Conservation (phyloP, 2,329 filamentous ascomycete species). For the Colletotrichum truncatum region DNA sequence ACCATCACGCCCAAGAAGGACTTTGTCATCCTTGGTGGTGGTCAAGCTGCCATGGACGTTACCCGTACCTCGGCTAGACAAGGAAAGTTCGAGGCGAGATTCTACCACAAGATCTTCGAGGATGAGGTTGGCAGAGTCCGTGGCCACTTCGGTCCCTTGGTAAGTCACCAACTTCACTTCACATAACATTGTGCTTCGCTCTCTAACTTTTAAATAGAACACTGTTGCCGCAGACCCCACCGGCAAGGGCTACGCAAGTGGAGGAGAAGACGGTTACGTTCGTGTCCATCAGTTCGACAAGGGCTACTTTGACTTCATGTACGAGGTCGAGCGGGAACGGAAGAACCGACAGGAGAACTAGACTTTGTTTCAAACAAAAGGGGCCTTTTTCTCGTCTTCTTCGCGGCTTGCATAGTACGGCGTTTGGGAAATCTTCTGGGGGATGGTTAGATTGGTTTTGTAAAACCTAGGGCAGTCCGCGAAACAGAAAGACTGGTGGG, state of each 20-base stretch:
- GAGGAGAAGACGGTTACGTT: conserved; percentile 98
- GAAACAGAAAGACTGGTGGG: conserved; percentile 23
- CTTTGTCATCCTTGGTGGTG: conserved; percentile 96
- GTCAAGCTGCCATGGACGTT: conserved; percentile 98
- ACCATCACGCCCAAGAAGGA: conserved; percentile 95
- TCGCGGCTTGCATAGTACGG: conserved; percentile 54
- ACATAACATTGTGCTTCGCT: background rate
- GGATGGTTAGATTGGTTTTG: conserved; percentile 32
- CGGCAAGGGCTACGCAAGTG: conserved; percentile 92
- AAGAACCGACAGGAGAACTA: conserved; percentile 48
- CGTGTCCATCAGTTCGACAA: conserved; percentile 99
- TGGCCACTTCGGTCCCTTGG: conserved; percentile 93
- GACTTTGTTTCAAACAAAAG: conserved; percentile 15
- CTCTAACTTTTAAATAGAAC: conserved; percentile 60
- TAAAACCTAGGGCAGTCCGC: conserved; percentile 32
- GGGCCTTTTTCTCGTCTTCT: conserved; percentile 29
- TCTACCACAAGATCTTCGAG: conserved; percentile 99
- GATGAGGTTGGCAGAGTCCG: conserved; percentile 97
- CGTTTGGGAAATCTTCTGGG: conserved; percentile 42
- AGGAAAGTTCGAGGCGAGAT: conserved; percentile 98
- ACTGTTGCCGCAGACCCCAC: conserved; percentile 93
- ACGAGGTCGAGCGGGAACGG: conserved; percentile 94
- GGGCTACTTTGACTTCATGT: conserved; percentile 97
- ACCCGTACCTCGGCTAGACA: conserved; percentile 93
- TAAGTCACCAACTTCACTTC: conserved; percentile 36